phyloP scores from a whole-genome alignment of 1,139 yeast genomes.

The Pichia sorboxylosa region DNA sequence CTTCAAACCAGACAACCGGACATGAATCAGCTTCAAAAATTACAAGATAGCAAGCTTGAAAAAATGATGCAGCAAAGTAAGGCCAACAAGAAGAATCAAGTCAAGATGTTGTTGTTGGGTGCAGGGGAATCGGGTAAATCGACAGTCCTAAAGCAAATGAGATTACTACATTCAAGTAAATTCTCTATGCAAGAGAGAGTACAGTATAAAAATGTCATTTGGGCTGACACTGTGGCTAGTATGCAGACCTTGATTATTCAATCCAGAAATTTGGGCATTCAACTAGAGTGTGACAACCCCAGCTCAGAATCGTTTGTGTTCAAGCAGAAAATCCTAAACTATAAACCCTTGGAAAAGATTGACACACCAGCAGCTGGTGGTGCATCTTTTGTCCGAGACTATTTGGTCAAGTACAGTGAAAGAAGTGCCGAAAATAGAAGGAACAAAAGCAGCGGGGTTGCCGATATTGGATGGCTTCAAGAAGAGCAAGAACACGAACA shows the following conservation, averaged over 20 bases:
- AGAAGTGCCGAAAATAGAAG: slow-evolving; percentile 38
- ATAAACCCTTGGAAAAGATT: slow-evolving; percentile 49
- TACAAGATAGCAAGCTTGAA: slow-evolving; percentile 34
- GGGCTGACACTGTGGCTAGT: slow-evolving; percentile 86
- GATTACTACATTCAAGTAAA: slow-evolving; percentile 76
- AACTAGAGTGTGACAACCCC: slow-evolving; percentile 46
- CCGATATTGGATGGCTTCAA: slow-evolving; percentile 35
- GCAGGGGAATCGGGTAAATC: slow-evolving; percentile 97
- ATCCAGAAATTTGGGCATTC: slow-evolving; percentile 51
- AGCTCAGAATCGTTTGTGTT: slow-evolving; percentile 33
- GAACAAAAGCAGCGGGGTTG: slow-evolving; percentile 43
- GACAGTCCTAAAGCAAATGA: slow-evolving; percentile 88
- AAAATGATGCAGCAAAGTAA: slow-evolving; percentile 46
- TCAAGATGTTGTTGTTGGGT: slow-evolving; percentile 66
- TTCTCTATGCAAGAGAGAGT: slow-evolving; percentile 68
- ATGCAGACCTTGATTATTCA: slow-evolving; percentile 75
- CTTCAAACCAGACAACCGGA: slow-evolving; percentile 9
- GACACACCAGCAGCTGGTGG: slow-evolving; percentile 68
- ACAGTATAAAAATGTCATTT: slow-evolving; percentile 81
- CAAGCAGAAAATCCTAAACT: slow-evolving; percentile 40
- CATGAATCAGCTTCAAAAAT: slow-evolving; percentile 15
- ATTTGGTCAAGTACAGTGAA: slow-evolving; percentile 52
- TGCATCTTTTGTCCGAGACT: slow-evolving; percentile 47
- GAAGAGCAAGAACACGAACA: slow-evolving; percentile 7
- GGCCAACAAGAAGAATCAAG: slow-evolving; percentile 39